These are phyloP conservation scores for Tricholoma bakamatsutake DNA, from an alignment of 768 basidiomycete genomes.

Conservation along the genomic window DNA sequence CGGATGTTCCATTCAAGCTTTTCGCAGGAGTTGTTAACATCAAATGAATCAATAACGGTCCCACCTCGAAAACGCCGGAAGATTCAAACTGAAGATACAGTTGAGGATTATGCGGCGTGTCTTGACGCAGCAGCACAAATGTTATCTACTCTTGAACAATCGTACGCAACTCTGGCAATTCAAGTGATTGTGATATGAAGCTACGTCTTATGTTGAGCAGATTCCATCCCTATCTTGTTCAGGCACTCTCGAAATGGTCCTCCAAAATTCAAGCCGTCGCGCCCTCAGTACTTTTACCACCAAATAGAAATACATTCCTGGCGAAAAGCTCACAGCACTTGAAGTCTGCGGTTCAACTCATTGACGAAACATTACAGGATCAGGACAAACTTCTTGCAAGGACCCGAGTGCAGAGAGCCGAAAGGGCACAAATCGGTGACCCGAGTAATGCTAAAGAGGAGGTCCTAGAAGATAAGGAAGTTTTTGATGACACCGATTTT, in stretches of 20 bases:
- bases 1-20: background rate
- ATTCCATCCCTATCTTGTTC: slow-evolving; percentile 62
- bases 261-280: slow-evolving; percentile 92
- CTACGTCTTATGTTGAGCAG: slow-evolving; percentile 21
- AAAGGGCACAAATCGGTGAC: slow-evolving; percentile 37
- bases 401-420: slow-evolving; percentile 53
- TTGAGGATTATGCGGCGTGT: slow-evolving; percentile 27
- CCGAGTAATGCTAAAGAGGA: slow-evolving; percentile 23
- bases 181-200: background rate
- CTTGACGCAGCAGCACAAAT: slow-evolving; percentile 39
- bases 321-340: slow-evolving; percentile 44
- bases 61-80: slow-evolving; percentile 57
- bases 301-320: slow-evolving; percentile 65
- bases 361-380: slow-evolving; percentile 67
- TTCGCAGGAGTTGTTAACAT: slow-evolving; percentile 36
- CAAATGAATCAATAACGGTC: slow-evolving; percentile 40
- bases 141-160: slow-evolving; percentile 41
- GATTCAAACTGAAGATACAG: slow-evolving; percentile 26
- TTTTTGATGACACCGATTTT: slow-evolving; percentile 89
- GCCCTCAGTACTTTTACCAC: slow-evolving; percentile 66
- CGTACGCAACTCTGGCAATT: slow-evolving; percentile 31
- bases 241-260: slow-evolving; percentile 91
- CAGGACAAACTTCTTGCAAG: slow-evolving; percentile 53
- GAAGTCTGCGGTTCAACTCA: slow-evolving; percentile 66
- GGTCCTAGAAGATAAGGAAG: slow-evolving; percentile 35